phyloP scores from a whole-genome alignment of 345 rosid genomes.

The Citrus reticulata region DNA sequence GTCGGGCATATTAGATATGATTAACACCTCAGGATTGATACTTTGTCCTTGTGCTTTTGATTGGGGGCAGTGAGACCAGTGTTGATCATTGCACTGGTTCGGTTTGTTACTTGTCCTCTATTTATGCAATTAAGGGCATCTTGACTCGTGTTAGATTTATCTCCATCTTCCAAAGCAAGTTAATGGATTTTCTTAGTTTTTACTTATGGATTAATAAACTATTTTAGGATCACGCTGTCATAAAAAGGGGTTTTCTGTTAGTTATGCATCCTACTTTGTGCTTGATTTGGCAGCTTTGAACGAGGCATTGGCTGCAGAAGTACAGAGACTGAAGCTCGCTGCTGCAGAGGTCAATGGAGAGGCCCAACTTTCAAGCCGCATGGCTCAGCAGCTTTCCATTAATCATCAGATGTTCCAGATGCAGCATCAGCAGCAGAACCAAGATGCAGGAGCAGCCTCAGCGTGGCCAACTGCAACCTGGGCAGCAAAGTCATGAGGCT shows the following conservation, averaged over 20 bases:
- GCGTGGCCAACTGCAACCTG: background rate
- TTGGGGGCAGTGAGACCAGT: background rate
- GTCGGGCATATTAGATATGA: background rate
- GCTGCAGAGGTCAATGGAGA: constrained; percentile 30
- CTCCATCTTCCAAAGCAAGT: background rate
- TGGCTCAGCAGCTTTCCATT: constrained; percentile 30
- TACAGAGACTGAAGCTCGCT: constrained; percentile 39
- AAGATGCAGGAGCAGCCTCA: constrained; percentile 27
- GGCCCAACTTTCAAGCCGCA: constrained; percentile 18
- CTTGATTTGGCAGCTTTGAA: constrained; percentile 41
- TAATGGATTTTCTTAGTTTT: background rate
- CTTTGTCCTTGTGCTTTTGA: background rate
- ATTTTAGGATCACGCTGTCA: background rate
- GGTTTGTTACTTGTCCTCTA: background rate
- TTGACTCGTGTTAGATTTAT: background rate
- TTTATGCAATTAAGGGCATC: background rate
- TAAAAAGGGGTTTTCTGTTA: background rate
- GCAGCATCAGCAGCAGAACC: constrained; percentile 19
- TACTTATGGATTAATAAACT: background rate
- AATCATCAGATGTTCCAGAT: constrained; percentile 27
- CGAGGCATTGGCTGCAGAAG: constrained; percentile 47
- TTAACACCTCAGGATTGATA: background rate
- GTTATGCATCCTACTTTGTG: background rate
- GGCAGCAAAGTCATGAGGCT: constrained; percentile 12
- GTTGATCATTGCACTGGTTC: background rate